Conservation (phyloP, 225 moss, liverwort and hornwort species). For the Climacium dendroides region DNA sequence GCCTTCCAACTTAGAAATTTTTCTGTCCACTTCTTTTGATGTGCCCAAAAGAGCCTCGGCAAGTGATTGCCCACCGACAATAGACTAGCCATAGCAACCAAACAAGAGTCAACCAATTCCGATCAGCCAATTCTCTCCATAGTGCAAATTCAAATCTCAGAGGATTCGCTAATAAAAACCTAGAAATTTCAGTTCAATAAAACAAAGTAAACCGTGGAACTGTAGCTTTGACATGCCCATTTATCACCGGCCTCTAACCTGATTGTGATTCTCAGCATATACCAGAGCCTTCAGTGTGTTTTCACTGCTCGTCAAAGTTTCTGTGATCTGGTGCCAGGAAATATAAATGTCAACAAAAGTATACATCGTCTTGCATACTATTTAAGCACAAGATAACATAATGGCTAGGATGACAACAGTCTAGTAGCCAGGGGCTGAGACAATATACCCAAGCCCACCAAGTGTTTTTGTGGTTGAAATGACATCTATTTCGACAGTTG, state of each 20-base stretch:
- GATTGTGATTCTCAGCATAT: constrained; percentile 87
- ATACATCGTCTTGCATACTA: background rate
- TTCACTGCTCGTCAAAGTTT: constrained; percentile 47
- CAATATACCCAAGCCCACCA: background rate
- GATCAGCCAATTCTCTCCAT: background rate
- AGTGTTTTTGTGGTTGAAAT: background rate
- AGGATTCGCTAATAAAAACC: background rate
- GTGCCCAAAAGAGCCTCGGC: constrained; percentile 64
- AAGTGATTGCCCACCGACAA: constrained; percentile 69
- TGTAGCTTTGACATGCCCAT: background rate
- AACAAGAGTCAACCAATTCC: background rate
- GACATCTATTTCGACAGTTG: background rate
- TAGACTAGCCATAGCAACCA: constrained; percentile 38
- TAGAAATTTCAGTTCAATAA: background rate
- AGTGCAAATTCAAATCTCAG: background rate
- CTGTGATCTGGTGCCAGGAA: constrained; percentile 49
- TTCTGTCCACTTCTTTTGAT: background rate
- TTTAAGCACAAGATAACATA: background rate
- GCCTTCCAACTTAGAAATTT: constrained; percentile 38
- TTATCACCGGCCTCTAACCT: constrained; percentile 34
- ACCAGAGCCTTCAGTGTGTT: constrained; percentile 40
- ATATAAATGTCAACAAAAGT: background rate
- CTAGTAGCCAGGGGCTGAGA: background rate
- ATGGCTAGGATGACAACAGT: background rate
- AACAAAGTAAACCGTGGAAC: background rate